These are phyloP conservation scores for Cyclotella sp. DNA, from an alignment of 108 stramenopile genomes.

Conservation along the genomic window DNA sequence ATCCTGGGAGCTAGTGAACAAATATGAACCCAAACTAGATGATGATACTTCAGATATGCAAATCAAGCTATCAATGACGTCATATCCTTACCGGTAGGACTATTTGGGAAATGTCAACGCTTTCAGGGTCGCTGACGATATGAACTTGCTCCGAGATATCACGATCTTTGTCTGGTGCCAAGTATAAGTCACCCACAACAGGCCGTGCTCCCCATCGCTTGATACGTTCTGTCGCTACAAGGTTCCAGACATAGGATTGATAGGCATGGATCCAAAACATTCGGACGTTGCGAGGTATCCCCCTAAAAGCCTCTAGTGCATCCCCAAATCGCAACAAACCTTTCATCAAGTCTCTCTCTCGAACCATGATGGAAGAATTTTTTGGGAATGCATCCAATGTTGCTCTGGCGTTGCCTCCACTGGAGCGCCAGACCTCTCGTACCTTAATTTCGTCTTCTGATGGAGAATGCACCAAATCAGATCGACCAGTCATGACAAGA, in stretches of 20 bases:
- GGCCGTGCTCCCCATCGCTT: slow-evolving; percentile 55
- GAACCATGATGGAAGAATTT: slow-evolving; percentile 56
- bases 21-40: neutral
- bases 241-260: slow-evolving; percentile 45
- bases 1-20: slow-evolving; percentile 60
- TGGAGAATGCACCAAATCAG: slow-evolving; percentile 35
- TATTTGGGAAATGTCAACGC: slow-evolving; percentile 55
- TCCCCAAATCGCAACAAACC: slow-evolving; percentile 75
- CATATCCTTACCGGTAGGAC: slow-evolving; percentile 63
- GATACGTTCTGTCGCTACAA: slow-evolving; percentile 54
- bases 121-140: slow-evolving; percentile 31
- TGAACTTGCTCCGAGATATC: slow-evolving; percentile 17
- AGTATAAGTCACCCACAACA: slow-evolving; percentile 71
- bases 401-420: slow-evolving; percentile 56
- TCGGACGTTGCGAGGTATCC: slow-evolving; percentile 63
- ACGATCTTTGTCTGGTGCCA: slow-evolving; percentile 25
- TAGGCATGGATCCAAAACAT: slow-evolving; percentile 81
- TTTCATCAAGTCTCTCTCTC: slow-evolving; percentile 72
- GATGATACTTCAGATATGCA: too few species aligned
- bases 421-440: slow-evolving; percentile 69
- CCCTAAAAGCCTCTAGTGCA: slow-evolving; percentile 67
- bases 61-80: neutral
- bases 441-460: slow-evolving; percentile 51
- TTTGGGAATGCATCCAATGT: slow-evolving; percentile 69
- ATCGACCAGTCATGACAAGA: slow-evolving; percentile 76